A percentile compares a stretch with the other conserved stretches of the same genome.
Conservation (phyloP, 1,139 yeast species). For the Blastobotrys persicus region DNA sequence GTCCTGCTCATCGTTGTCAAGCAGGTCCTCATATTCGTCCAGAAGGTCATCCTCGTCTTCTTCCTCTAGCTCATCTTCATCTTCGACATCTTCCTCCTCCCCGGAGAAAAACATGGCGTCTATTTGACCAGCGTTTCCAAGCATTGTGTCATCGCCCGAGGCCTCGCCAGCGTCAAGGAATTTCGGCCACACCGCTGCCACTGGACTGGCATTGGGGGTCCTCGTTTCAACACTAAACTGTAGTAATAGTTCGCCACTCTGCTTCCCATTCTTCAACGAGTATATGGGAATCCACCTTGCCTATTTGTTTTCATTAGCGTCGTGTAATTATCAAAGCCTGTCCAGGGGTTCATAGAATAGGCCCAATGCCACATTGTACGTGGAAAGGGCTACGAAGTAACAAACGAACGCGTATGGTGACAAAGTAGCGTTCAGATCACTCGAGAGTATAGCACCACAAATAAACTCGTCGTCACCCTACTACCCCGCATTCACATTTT, state of each 20-base stretch:
- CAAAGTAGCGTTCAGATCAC: too few species aligned
- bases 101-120: conserved; percentile 1
- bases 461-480: too few species aligned
- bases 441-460: too few species aligned
- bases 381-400: too few species aligned
- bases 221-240: conserved; percentile 42
- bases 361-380: too few species aligned
- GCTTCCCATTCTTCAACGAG: conserved; percentile 7
- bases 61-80: conserved; percentile 5
- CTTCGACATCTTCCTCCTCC: conserved; percentile 9
- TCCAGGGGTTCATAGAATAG: too few species aligned
- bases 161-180: background rate
- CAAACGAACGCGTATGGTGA: too few species aligned
- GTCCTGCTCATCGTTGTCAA: conserved; percentile 6
- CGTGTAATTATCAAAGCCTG: too few species aligned
- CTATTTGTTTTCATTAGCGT: conserved; percentile 15
- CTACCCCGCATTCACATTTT: too few species aligned
- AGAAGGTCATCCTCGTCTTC: conserved; percentile 16
- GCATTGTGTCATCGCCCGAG: background rate
- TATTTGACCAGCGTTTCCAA: background rate
- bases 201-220: background rate
- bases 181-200: conserved; percentile 1
- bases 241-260: conserved; percentile 55
- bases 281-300: conserved; percentile 12
- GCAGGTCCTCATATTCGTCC: conserved; percentile 11